phyloP scores from a whole-genome alignment of 2,329 filamentous ascomycete genomes.

The Diplodia intermedia region DNA sequence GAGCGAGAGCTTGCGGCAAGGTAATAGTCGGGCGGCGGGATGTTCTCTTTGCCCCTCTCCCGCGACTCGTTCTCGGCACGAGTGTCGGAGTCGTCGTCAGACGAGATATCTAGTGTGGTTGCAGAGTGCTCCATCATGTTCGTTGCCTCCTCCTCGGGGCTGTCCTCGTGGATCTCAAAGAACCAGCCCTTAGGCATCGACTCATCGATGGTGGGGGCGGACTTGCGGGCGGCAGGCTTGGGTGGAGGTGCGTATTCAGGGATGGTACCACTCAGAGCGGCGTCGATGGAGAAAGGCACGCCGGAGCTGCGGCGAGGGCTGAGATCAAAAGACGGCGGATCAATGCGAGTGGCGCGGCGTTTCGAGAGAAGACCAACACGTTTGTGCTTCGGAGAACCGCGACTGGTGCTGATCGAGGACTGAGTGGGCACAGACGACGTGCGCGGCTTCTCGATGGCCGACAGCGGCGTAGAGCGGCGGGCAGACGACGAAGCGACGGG shows the following conservation, averaged over 20 bases:
- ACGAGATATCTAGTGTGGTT: constrained; percentile 84
- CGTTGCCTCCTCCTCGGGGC: constrained; percentile 85
- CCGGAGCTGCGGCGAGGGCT: constrained; percentile 50
- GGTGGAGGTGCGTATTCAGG: constrained; percentile 59
- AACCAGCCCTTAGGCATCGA: constrained; percentile 72
- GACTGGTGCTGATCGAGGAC: constrained; percentile 58
- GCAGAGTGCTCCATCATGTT: constrained; percentile 93
- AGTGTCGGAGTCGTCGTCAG: constrained; percentile 76
- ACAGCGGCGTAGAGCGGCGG: constrained; percentile 35
- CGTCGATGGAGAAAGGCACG: constrained; percentile 82
- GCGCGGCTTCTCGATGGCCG: constrained; percentile 45
- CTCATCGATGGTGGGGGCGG: constrained; percentile 61
- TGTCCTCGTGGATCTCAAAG: constrained; percentile 95
- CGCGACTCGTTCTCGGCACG: constrained; percentile 63
- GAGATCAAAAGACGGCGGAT: constrained; percentile 68
- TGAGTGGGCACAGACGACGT: constrained; percentile 52
- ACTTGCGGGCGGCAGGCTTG: constrained; percentile 43
- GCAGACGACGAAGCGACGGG: constrained; percentile 38
- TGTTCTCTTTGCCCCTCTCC: constrained; percentile 85
- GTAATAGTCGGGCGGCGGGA: constrained; percentile 68
- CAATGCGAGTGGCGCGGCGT: constrained; percentile 73
- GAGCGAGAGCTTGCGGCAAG: constrained; percentile 12
- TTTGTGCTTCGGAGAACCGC: constrained; percentile 79
- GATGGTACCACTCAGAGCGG: constrained; percentile 79
- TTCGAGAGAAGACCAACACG: constrained; percentile 71